phyloP scores from a whole-genome alignment of 208 protist genomes.

The Polymyxa betae region DNA sequence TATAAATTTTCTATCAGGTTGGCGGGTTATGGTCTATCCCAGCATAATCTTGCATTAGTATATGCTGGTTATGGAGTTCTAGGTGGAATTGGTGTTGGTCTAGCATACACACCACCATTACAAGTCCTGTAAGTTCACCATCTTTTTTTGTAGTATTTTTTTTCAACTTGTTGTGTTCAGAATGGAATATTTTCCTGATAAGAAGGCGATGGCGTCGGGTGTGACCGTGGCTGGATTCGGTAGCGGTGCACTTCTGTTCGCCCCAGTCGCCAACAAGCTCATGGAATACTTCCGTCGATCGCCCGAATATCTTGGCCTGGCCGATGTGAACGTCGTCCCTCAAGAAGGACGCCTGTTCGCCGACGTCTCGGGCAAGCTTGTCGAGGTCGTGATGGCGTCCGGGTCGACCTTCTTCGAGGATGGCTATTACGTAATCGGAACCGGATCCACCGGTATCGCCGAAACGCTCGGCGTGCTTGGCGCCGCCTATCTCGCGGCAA shows the following conservation, averaged over 20 bases:
- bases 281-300: not conserved
- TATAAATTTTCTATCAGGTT: not conserved
- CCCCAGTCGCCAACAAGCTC: constrained; percentile 49
- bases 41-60: constrained; percentile 52
- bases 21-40: not conserved
- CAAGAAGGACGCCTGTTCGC: not conserved
- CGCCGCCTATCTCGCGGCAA: not conserved
- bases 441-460: not conserved
- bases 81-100: constrained; percentile 53
- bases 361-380: not conserved
- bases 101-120: constrained; percentile 61
- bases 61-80: constrained; percentile 57
- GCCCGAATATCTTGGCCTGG: constrained; percentile 39
- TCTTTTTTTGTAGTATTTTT: not conserved
- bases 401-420: not conserved
- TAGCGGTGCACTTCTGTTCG: constrained; percentile 54
- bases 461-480: not conserved
- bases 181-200: constrained; percentile 60
- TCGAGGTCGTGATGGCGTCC: constrained; percentile 45
- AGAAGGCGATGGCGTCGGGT: constrained; percentile 54
- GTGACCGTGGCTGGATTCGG: constrained; percentile 62
- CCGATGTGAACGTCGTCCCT: not conserved
- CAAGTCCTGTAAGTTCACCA: not conserved
- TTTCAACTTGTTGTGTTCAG: not conserved
- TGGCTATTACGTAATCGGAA: constrained; percentile 35